Evolutionary conservation across 179 eudicot genomes (phyloP), one percentile per base, ranked within the genome.

Genomic region (Spergularia azorica): DNA sequence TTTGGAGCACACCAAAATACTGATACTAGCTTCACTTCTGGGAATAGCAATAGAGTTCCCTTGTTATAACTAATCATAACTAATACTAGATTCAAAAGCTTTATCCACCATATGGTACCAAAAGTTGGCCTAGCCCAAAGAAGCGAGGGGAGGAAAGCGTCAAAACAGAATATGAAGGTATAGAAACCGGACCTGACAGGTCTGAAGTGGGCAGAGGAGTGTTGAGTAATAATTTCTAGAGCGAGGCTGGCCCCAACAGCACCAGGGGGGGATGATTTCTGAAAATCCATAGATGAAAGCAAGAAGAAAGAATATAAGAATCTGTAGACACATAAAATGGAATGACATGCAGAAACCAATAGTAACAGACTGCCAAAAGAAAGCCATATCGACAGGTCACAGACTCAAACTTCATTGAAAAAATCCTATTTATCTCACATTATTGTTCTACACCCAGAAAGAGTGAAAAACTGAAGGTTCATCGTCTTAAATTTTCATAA

Each of bases 201-300:
- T 80, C 86, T 91, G 73, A 77, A 70, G 75, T 91, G 93, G 17
- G 77, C 67, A 71, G 87, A 82, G 69, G 90, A 83, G 81, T 89
- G 94, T 68, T 89, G 88, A 79, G 91, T 85, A 78, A 95, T 86
- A 18, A 94, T 93, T 88, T 91, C 99, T 56, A 95, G 79, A 46
- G 99, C 99, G 71, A 95, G 82, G 84, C 99, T 93, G 58, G 84
- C 85, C 78, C 99, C 99, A 79, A 94, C 98, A 72, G 97, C 98
- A 65, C 96, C 94, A 57, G 98, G 97, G 20, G 94, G 94, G 76
- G 85, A 85, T 79, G 98, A 91, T 86, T 86, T 93, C 97, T 95
- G 89, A 65, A 76, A 75, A 78, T 55, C 21, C 39, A 73, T 38
- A 73, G 39, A 54, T 59, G 62, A 26, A n/a, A 54, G 62, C 13